A percentile compares a stretch with the other conserved stretches of the same genome.
Evolutionary conservation across 2,329 filamentous ascomycete genomes (phyloP).

Genomic region (Neonectria ditissima): DNA sequence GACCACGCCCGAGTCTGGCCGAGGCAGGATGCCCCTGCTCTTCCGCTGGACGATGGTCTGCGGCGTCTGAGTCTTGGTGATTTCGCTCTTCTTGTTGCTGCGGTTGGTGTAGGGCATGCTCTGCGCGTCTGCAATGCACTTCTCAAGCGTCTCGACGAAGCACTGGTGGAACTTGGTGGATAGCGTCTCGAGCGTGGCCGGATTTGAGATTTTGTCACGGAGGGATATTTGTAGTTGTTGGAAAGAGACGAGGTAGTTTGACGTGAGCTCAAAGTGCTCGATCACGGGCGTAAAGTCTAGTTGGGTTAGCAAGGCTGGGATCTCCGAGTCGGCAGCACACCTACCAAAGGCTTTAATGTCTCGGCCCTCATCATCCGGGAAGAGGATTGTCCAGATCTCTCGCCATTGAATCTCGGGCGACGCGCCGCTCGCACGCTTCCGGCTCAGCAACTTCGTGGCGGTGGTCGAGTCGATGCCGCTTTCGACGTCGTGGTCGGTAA

Average conservation of each 20-base stretch:
- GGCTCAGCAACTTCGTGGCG: constrained; percentile 54
- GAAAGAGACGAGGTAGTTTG: constrained; percentile 50
- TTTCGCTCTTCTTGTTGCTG: constrained; percentile 55
- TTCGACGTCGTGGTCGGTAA: constrained; percentile 55
- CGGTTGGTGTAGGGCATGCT: constrained; percentile 55
- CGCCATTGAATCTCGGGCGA: constrained; percentile 55
- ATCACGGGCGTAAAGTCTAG: constrained; percentile 56
- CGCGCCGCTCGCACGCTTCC: constrained; percentile 54
- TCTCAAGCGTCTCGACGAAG: constrained; percentile 54
- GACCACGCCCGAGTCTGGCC: constrained; percentile 54
- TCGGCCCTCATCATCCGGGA: constrained; percentile 54
- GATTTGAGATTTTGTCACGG: constrained; percentile 53
- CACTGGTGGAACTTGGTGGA: constrained; percentile 55
- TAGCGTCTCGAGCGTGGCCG: constrained; percentile 52
- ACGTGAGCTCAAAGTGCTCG: constrained; percentile 55
- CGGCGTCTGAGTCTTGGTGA: constrained; percentile 33
- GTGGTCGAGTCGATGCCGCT: constrained; percentile 56
- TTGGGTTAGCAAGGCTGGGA: constrained; percentile 6
- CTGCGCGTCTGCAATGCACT: constrained; percentile 51
- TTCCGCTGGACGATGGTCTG: constrained; percentile 42
- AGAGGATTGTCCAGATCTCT: constrained; percentile 57
- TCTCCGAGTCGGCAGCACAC: neutral
- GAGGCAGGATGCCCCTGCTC: constrained; percentile 42
- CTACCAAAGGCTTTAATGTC: constrained; percentile 48
- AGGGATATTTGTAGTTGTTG: constrained; percentile 49